Conservation (phyloP, 441 rosid species). For the Corymbia calophylla region DNA sequence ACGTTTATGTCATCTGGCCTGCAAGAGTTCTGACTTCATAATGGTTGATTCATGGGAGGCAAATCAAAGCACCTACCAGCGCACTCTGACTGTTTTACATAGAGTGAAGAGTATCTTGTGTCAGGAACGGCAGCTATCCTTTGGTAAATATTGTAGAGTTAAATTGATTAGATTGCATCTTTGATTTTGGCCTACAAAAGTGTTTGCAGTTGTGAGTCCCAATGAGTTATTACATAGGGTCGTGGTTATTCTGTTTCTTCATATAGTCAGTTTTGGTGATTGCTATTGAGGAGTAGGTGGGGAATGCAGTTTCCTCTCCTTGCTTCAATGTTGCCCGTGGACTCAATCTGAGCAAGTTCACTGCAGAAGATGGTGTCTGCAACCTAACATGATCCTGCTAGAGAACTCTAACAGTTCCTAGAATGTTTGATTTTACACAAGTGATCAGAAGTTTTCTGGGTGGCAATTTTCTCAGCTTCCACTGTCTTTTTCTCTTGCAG, state of each 20-base stretch:
- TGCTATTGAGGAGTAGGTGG: background rate
- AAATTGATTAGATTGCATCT: background rate
- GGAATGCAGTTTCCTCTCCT: background rate
- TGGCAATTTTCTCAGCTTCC: background rate
- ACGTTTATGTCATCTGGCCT: conserved; percentile 65
- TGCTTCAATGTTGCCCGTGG: background rate
- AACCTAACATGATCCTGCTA: background rate
- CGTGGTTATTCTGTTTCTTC: background rate
- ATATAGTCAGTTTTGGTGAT: background rate
- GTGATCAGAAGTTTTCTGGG: background rate
- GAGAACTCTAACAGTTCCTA: background rate
- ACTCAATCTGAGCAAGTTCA: background rate
- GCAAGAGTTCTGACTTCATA: conserved; percentile 67
- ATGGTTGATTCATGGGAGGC: conserved; percentile 99
- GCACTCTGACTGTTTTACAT: conserved; percentile 49
- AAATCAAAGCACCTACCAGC: conserved; percentile 62
- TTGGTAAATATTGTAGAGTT: conserved; percentile 27
- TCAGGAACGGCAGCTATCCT: conserved; percentile 15
- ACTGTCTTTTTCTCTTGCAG: conserved; percentile 19
- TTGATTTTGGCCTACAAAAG: background rate
- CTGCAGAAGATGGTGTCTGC: background rate
- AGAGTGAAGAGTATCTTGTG: conserved; percentile 52
- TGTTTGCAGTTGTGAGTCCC: background rate
- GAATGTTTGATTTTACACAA: background rate
- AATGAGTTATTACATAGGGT: background rate